These are phyloP conservation scores for Crithidia brevicula DNA, from an alignment of 208 protist species.

Conservation along the genomic window DNA sequence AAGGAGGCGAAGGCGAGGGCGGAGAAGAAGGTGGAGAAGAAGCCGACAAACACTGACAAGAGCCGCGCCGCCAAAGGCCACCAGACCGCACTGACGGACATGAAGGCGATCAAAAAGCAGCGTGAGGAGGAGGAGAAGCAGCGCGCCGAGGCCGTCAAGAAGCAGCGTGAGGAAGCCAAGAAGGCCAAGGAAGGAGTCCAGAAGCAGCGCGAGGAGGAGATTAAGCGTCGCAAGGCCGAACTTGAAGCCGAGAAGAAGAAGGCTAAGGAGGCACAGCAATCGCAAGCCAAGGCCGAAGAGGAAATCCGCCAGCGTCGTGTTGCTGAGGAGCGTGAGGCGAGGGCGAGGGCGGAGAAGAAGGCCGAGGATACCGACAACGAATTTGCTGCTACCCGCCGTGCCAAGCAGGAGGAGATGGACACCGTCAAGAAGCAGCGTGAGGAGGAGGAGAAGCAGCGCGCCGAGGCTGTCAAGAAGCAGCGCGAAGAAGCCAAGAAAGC, in stretches of 20 bases:
- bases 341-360: conserved; percentile 22
- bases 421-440: conserved; percentile 30
- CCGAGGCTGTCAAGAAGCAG: conserved; percentile 31
- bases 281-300: conserved; percentile 34
- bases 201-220: conserved; percentile 43
- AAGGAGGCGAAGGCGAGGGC: conserved; percentile 25
- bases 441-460: conserved; percentile 41
- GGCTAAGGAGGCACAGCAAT: conserved; percentile 40
- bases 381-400: not conserved
- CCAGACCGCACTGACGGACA: not conserved
- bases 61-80: not conserved
- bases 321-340: conserved; percentile 29
- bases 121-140: conserved; percentile 44
- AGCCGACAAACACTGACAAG: not conserved
- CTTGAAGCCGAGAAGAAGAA: conserved; percentile 35
- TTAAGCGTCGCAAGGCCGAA: conserved; percentile 39
- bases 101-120: conserved; percentile 17
- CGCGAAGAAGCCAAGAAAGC: conserved; percentile 33
- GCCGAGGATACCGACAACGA: conserved; percentile 23
- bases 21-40: conserved; percentile 22
- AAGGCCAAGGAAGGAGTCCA: conserved; percentile 36
- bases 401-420: conserved; percentile 17
- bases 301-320: conserved; percentile 21
- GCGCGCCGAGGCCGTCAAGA: conserved; percentile 26
- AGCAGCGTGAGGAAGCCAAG: conserved; percentile 37